Base-by-base conservation (phyloP, 2,329 filamentous ascomycete genomes). In the Xylariaceae sp. region DNA sequence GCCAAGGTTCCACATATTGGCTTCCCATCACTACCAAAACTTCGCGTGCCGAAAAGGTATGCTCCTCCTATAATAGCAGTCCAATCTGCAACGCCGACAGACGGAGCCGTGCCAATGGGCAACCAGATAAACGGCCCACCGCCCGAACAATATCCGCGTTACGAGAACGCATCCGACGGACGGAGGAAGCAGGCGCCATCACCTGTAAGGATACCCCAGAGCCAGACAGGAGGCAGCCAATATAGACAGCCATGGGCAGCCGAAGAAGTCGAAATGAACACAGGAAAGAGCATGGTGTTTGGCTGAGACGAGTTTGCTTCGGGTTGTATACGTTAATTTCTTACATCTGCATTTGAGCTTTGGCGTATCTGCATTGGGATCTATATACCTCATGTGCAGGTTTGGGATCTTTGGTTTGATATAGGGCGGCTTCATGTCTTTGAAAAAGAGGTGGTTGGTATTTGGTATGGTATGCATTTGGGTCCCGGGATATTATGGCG, bases 31-130 rank as follows among this genome's bases (percentile, higher is more conserved):
- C 56, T 76, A 0, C 67, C 67, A 1, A 72, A 71, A 21, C 62
- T 76, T 0, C 63, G 68, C 0, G 62, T 74, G 10, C 72, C 76
- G 0, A 77, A 72, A 60, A 72, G 72, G 58, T 73, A 76, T 60
- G 55, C 62, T 0, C 73, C 75, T 1, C 74, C 73, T 0, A 58
- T 61, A 13, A 68, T 76, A 15, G 62, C 58, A 3, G 53, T 72
- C 1, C 42, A 68, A 12, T 61, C 46, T 10, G 65, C 70, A 1
- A 68, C 67, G 1, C 68, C 69, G 0, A 32, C 64, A 1, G 67
- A 57, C 0, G 49, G 46, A 5, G 10, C 36, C 26, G 16, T 49
- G 0, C 37, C 57, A 2, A 48, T 56, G 2, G 58, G 62, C 13
- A 58, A 70, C 48, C 58, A 65, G 2, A 70, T 74, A 5, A 67